A percentile compares a stretch with the other conserved stretches of the same genome.
phyloP scores from a whole-genome alignment of 495 filamentous ascomycete species.

The Sordaria brevicollis region DNA sequence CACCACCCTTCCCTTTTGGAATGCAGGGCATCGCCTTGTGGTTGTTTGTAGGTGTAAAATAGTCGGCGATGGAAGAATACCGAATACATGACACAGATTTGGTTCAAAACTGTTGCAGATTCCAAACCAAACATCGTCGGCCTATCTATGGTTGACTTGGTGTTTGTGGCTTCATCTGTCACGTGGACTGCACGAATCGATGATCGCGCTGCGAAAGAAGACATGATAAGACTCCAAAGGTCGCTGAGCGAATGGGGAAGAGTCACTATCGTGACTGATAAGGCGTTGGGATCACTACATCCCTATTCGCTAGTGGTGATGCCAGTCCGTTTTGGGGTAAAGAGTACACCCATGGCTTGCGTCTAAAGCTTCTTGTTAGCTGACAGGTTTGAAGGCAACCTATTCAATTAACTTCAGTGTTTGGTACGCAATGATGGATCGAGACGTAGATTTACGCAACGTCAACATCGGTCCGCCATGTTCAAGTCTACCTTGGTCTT shows the following conservation, averaged over 20 bases:
- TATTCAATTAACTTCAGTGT: no score
- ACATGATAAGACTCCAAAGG: not conserved
- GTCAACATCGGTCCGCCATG: not conserved
- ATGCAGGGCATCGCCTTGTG: not conserved
- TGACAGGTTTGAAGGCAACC: not conserved
- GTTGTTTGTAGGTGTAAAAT: not conserved
- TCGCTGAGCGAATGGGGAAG: not conserved
- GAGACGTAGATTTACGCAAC: not conserved
- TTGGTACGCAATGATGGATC: not conserved
- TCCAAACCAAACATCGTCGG: not conserved
- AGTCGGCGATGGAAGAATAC: not conserved
- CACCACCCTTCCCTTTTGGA: not conserved
- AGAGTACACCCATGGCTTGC: not conserved
- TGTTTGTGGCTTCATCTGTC: not conserved
- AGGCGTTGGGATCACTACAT: not conserved
- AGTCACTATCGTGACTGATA: not conserved
- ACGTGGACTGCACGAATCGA: not conserved
- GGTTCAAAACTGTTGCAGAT: not conserved
- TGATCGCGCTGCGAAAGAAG: not conserved
- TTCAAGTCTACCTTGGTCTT: not conserved
- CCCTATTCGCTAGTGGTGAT: not conserved
- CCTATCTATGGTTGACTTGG: not conserved
- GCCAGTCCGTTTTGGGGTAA: not conserved
- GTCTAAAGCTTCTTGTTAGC: not conserved
- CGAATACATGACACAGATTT: not conserved